Base-by-base conservation (phyloP, 345 rosid genomes). In the Turnera subulata region DNA sequence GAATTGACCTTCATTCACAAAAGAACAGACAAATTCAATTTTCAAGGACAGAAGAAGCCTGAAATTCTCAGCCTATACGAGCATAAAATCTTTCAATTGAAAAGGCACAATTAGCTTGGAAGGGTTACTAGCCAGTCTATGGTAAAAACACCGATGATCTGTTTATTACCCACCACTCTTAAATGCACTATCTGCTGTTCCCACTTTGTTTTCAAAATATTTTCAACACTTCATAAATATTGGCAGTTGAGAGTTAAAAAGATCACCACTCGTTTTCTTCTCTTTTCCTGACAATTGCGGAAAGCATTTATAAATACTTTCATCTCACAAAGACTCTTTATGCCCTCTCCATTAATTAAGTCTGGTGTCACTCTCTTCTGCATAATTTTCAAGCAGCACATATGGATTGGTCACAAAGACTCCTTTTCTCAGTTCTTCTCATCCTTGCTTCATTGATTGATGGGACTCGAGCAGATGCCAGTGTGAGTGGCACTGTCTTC, bases 401-500 rank as follows among this genome's bases (percentile, higher is more conserved):
- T 62, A 83, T 84, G 94, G 84, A 69, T 68, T 62, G 60, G 73
- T 33, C 55, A 45, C 69, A 57, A 15, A 64, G 38, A 55, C 58
- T 83, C 38, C 39, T 76, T 59, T 60, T 83, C 73, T 58, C 67
- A 29, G 53, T 62, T 29, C 62, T 84, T 58, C 63, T 84, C 51
- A 21, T 84, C 66, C 61, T 86, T 58, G 75, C 75, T 49, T 73
- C 84, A 32, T 70, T 78, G 64, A 51, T 74, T 53, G 67, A 73
- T 79, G 82, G 74, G 46, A 58, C 78, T 32, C 61, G 39, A 22
- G 93, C 88, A 16, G 67, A 78, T 63, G 84, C 88, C 23, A 59
- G 79, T 39, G 95, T 89, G 47, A 67, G 78, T 5, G 98, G 98
- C 35, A 55, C 79, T 0, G 97, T 89, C 59, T 80, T 82, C 74